Base-by-base conservation (phyloP, 1,284 basidiomycete genomes). In the Leccinum ponderosum region DNA sequence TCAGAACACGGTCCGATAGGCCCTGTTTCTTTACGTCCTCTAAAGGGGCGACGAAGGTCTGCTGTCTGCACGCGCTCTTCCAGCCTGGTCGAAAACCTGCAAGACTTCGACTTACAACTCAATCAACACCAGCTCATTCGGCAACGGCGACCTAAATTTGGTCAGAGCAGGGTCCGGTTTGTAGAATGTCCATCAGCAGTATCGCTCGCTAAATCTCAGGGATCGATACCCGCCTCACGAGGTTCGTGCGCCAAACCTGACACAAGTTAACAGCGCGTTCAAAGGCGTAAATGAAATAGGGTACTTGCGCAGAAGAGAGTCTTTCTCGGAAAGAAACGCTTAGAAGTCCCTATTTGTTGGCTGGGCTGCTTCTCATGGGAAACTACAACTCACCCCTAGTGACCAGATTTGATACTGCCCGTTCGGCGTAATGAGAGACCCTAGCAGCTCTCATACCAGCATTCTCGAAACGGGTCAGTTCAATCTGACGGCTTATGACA, bases 391-490 rank as follows among this genome's bases (percentile, higher is more conserved):
- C 53, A 94, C 87, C 76, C 65, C 64, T 42, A 65, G 81, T 4
- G 95, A 88, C 96, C 96, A 98, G 63, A 97, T 83, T 72, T 98
- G 14, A 37, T 37, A 15, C 96, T 74, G 87, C 91, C 63, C 83
- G 79, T 27, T 79, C 80, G 17, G 93, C 89, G 50, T 86, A 89
- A 11, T 64, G 69, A 3, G 11, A 52, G 1, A 29, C 14, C 8
- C 51, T 11, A 20, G 20, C 20, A 20, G 9, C 6, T 7, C 6
- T 29, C 14, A 52, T 52, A 9, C 27, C n/a, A 87, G 71, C 91
- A 94, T 75, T 95, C 93, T 85, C 56, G 60, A 62, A 61, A 17
- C 20, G 39, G 3, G 62, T 68, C 62, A 66, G 64, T 48, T 22
- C 15, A 39, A 6, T 5, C 1, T 11, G 22, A 20, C 52, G 25